Base-by-base conservation (phyloP, 345 rosid genomes). In the Populus nigra region DNA sequence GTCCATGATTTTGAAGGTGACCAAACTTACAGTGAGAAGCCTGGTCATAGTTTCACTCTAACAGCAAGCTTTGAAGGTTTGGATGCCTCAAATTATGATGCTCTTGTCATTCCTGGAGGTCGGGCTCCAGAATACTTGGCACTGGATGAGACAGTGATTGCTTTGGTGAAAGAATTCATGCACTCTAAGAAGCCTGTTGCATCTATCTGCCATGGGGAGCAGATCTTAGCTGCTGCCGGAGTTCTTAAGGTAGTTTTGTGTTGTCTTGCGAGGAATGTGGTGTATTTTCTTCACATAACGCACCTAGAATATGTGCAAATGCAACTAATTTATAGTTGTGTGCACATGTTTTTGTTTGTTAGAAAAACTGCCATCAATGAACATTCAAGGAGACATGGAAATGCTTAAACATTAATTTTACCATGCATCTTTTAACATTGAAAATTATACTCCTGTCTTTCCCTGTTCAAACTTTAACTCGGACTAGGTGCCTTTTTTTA, bases 1-100 rank as follows among this genome's bases (percentile, higher is more conserved):
- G 77, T 93, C 78, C 98, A 94, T 82, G 98, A 93, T 83, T 94
- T 93, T 76, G 98, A 93, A 87, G 98, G 97, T 69, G 98, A 93
- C 76, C 99, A 94, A 77, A 93, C 99, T 76, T 93, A 94, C 88
- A 94, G 93, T 61, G 98, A 93, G 84, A 93, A 94, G 82, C 94
- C 94, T 17, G 98, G 98, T 68, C 92, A 93, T 87, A 68, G 75
- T 76, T 94, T 94, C 83, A 90, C 88, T 16, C 61, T 47, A 79
- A 95, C 91, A 55, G 90, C 91, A 55, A 41, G 77, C 73, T 93
- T 83, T 77, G 92, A 91, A 76, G 90, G 77, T 15, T n/a, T 90
- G 45, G 80, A 87, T 73, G 90, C 87, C 78, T 84, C 94, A 0
- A 79, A 88, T 69, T 94, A 94, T 82, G 98, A 95, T 87, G 98